Conservation (phyloP, 345 rosid genomes). For the Aegle marmelos region DNA sequence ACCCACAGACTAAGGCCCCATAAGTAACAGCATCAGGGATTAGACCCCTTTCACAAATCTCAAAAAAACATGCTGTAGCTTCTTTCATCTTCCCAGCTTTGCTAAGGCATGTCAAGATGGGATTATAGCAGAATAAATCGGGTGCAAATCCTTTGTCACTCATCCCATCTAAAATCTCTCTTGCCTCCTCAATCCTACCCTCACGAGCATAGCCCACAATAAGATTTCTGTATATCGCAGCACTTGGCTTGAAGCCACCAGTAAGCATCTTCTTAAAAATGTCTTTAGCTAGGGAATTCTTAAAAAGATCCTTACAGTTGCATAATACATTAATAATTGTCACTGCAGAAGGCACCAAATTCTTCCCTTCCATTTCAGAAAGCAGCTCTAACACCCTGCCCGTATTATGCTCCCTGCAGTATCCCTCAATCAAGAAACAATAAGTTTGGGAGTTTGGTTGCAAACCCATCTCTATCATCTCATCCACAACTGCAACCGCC, state of each 20-base stretch:
- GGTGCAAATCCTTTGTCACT: slow-evolving; percentile 14
- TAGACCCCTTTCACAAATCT: slow-evolving; percentile 24
- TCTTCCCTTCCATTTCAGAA: slow-evolving; percentile 26
- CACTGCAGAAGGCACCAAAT: slow-evolving; percentile 21
- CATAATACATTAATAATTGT: slow-evolving; percentile 25
- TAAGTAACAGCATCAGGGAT: slow-evolving; percentile 30
- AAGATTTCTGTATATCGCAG: slow-evolving; percentile 20
- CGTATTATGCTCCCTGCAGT: slow-evolving; percentile 15
- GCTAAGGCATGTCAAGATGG: slow-evolving; percentile 31
- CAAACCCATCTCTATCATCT: slow-evolving; percentile 25
- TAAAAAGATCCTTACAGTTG: slow-evolving; percentile 16
- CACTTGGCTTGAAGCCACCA: slow-evolving; percentile 26
- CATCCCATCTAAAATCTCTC: slow-evolving; percentile 20
- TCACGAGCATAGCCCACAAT: slow-evolving; percentile 15
- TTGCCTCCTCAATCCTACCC: slow-evolving; percentile 24
- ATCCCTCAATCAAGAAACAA: slow-evolving; percentile 29
- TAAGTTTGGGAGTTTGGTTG: slow-evolving; percentile 29
- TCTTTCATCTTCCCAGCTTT: slow-evolving; percentile 32
- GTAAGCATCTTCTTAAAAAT: slow-evolving; percentile 21
- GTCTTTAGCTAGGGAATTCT: neutral
- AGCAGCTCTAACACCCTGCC: slow-evolving; percentile 11
- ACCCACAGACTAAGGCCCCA: slow-evolving; percentile 30
- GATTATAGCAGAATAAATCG: slow-evolving; percentile 34
- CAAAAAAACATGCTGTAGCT: slow-evolving; percentile 23
- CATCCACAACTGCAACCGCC: slow-evolving; percentile 26